Percentiles rank a stretch among this genome's conserved stretches.
These are phyloP conservation scores for Athelia sp. DNA, from an alignment of 1,284 basidiomycete species.

Conservation along the genomic window DNA sequence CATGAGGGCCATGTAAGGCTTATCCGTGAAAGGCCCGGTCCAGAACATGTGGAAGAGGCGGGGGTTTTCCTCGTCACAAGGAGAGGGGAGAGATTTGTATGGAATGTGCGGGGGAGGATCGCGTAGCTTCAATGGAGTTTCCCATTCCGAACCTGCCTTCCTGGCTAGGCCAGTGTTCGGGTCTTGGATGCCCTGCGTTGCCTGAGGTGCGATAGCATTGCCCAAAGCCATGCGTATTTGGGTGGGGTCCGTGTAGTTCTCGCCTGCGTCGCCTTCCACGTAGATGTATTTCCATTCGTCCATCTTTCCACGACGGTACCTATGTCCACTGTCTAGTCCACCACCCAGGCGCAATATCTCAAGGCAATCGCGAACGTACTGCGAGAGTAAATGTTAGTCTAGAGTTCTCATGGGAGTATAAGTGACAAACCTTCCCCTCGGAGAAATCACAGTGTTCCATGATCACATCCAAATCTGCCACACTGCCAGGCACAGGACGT, in stretches of 20 bases:
- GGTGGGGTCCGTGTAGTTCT: not conserved
- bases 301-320: conserved; percentile 53
- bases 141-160: conserved; percentile 37
- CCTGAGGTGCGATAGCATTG: conserved; percentile 9
- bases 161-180: conserved; percentile 32
- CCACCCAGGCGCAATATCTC: conserved; percentile 70
- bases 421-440: conserved; percentile 33
- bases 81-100: conserved; percentile 46
- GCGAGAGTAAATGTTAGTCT: conserved; percentile 7
- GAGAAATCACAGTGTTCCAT: conserved; percentile 52
- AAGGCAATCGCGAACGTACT: conserved; percentile 79
- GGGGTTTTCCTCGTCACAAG: conserved; percentile 69
- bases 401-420: conserved; percentile 1
- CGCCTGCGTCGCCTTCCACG: conserved; percentile 34
- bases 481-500: conserved; percentile 41
- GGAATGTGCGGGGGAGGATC: conserved; percentile 41
- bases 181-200: conserved; percentile 16
- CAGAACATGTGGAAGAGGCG: conserved; percentile 84
- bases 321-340: conserved; percentile 64
- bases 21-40: conserved; percentile 82
- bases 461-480: conserved; percentile 48
- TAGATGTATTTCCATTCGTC: conserved; percentile 70
- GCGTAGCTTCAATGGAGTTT: conserved; percentile 37
- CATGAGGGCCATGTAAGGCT: conserved; percentile 74
- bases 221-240: not conserved